These are phyloP conservation scores for Sphagnum fallax DNA, from an alignment of 228 moss, liverwort and hornwort species.

Conservation along the genomic window DNA sequence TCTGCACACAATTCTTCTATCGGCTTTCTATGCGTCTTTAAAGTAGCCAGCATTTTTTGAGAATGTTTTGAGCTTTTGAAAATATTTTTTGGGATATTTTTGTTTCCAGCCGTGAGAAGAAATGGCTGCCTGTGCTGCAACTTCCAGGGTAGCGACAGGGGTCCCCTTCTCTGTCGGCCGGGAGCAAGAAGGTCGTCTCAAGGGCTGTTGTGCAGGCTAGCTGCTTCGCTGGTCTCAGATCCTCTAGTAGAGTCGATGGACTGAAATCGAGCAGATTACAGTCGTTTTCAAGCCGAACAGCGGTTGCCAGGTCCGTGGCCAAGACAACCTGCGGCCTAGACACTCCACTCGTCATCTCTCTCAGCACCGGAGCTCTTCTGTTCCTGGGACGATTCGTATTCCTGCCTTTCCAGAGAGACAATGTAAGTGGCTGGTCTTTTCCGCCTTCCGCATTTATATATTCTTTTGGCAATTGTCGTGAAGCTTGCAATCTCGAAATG, in stretches of 20 bases:
- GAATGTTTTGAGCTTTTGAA: too few relatives aligned
- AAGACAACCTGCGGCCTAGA: slow-evolving; percentile 44
- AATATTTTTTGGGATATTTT: background rate
- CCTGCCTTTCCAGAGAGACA: slow-evolving; percentile 79
- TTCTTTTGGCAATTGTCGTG: background rate
- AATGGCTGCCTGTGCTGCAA: slow-evolving; percentile 45
- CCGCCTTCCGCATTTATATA: background rate
- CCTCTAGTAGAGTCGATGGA: slow-evolving; percentile 30
- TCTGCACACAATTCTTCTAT: too few relatives aligned
- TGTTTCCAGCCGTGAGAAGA: too few relatives aligned
- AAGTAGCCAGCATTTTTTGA: too few relatives aligned
- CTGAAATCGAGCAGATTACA: slow-evolving; percentile 17
- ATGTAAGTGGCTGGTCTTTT: slow-evolving; percentile 14
- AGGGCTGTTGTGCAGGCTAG: slow-evolving; percentile 13
- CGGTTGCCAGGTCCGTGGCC: slow-evolving; percentile 21
- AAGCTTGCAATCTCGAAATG: background rate
- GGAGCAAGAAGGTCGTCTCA: slow-evolving; percentile 11
- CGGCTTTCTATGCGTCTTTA: too few relatives aligned
- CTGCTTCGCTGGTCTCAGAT: slow-evolving; percentile 36
- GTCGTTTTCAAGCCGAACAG: slow-evolving; percentile 45
- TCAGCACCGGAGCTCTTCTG: slow-evolving; percentile 77
- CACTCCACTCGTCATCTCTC: slow-evolving; percentile 41
- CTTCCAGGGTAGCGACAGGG: slow-evolving; percentile 20
- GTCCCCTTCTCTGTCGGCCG: slow-evolving; percentile 32
- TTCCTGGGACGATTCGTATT: slow-evolving; percentile 88